Conservation (phyloP, 202 grass and related monocot species). For the Thinopyrum obtusiflorum region DNA sequence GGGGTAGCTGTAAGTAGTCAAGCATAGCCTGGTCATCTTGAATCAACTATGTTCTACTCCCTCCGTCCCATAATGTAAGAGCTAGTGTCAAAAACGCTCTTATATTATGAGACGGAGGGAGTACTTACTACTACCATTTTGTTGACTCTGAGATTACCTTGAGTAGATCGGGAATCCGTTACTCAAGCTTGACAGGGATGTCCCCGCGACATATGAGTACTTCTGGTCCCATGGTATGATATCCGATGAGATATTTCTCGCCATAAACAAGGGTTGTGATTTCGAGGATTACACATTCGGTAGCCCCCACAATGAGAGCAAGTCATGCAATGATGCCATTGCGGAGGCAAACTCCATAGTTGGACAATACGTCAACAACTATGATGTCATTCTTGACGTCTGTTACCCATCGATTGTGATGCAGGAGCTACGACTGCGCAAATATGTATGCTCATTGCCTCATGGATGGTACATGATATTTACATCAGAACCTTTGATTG, state of each 20-base stretch:
- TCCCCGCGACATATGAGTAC: constrained; percentile 80
- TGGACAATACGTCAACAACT: constrained; percentile 80
- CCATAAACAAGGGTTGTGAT: constrained; percentile 70
- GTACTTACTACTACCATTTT: not conserved
- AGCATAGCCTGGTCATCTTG: not conserved
- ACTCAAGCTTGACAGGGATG: constrained; percentile 85
- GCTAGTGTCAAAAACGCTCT: too few species aligned
- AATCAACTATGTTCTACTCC: not conserved
- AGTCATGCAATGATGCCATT: constrained; percentile 79
- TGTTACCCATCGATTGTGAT: constrained; percentile 95
- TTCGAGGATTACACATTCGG: constrained; percentile 90
- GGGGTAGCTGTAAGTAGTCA: constrained; percentile 76
- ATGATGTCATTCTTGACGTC: constrained; percentile 88
- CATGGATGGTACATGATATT: not conserved
- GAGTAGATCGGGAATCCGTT: constrained; percentile 89
- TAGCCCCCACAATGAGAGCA: constrained; percentile 66
- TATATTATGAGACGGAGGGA: too few species aligned
- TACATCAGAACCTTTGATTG: constrained; percentile 15
- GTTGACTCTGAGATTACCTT: constrained; percentile 20
- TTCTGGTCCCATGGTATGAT: constrained; percentile 99
- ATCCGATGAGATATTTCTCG: constrained; percentile 87
- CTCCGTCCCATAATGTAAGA: too few species aligned
- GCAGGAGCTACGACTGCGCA: constrained; percentile 80
- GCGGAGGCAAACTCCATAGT: constrained; percentile 59
- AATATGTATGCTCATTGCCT: constrained; percentile 68